phyloP scores from a whole-genome alignment of 2,329 filamentous ascomycete species.

The Talaromyces sp. region DNA sequence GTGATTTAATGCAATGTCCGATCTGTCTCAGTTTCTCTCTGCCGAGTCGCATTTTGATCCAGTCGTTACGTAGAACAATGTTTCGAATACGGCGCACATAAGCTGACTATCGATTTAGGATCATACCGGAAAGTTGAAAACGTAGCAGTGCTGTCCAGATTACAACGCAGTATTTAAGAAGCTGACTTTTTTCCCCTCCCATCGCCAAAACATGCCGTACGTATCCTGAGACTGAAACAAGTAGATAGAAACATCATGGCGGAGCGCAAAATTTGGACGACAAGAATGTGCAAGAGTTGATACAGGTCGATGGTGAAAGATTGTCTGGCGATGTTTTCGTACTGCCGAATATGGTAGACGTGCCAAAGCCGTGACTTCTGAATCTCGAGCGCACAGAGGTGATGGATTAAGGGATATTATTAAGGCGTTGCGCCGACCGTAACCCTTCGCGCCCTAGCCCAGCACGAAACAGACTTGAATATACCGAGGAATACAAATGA shows the following conservation, averaged over 20 bases:
- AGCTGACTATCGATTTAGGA: constrained; percentile 38
- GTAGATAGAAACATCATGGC: constrained; percentile 37
- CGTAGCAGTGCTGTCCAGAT: constrained; percentile 41
- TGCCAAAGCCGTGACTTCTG: constrained; percentile 28
- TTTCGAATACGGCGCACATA: constrained; percentile 34
- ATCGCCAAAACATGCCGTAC: constrained; percentile 37
- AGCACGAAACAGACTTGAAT: constrained; percentile 25
- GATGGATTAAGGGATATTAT: constrained; percentile 14
- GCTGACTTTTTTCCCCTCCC: constrained; percentile 30
- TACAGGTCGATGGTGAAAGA: constrained; percentile 28
- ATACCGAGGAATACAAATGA: constrained; percentile 32
- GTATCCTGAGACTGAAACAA: constrained; percentile 27
- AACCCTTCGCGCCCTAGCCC: constrained; percentile 33
- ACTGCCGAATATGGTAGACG: constrained; percentile 32
- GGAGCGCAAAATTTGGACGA: constrained; percentile 31
- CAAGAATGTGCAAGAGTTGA: constrained; percentile 27
- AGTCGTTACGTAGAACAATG: constrained; percentile 40
- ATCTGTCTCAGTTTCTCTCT: constrained; percentile 9
- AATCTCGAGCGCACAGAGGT: constrained; percentile 28
- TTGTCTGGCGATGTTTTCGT: constrained; percentile 28
- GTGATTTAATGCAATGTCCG: constrained; percentile 7
- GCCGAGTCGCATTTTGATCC: constrained; percentile 34
- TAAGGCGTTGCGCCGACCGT: constrained; percentile 29
- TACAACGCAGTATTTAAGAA: constrained; percentile 39
- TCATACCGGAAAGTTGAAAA: constrained; percentile 35